These are phyloP conservation scores for Eucalyptus cloeziana DNA, from an alignment of 345 rosid species.

Conservation along the genomic window DNA sequence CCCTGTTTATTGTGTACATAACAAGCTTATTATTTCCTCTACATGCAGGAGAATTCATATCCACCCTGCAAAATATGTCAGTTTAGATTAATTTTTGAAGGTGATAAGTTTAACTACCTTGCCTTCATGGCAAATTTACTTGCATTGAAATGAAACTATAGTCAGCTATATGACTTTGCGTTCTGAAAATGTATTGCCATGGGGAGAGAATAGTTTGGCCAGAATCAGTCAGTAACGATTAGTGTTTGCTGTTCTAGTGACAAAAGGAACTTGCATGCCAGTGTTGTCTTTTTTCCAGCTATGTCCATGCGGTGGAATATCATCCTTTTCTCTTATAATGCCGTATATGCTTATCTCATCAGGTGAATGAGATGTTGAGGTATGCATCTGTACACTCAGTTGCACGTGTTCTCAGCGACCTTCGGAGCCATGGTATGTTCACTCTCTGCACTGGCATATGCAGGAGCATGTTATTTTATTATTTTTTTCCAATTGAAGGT, in stretches of 20 bases:
- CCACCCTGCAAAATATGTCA: background rate
- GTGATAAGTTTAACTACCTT: background rate
- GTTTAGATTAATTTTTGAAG: background rate
- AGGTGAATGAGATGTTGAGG: slow-evolving; percentile 73
- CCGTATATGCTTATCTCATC: background rate
- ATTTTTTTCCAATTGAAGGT: background rate
- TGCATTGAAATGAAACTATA: background rate
- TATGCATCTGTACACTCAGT: slow-evolving; percentile 45
- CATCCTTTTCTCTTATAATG: background rate
- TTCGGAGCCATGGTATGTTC: slow-evolving; percentile 64
- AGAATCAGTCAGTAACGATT: background rate
- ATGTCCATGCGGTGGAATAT: background rate
- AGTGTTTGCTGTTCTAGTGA: background rate
- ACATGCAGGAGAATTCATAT: background rate
- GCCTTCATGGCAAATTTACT: background rate
- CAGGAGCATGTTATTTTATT: background rate
- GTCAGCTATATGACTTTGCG: background rate
- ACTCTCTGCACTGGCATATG: background rate
- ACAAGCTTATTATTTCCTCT: background rate
- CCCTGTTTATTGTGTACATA: background rate
- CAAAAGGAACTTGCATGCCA: background rate
- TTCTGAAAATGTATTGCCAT: background rate
- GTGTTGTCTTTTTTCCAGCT: background rate
- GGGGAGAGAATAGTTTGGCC: background rate
- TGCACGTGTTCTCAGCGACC: slow-evolving; percentile 54